A percentile compares a stretch with the other conserved stretches of the same genome.
Conservation (phyloP, 768 basidiomycete genomes). For the Russula ochroleuca region DNA sequence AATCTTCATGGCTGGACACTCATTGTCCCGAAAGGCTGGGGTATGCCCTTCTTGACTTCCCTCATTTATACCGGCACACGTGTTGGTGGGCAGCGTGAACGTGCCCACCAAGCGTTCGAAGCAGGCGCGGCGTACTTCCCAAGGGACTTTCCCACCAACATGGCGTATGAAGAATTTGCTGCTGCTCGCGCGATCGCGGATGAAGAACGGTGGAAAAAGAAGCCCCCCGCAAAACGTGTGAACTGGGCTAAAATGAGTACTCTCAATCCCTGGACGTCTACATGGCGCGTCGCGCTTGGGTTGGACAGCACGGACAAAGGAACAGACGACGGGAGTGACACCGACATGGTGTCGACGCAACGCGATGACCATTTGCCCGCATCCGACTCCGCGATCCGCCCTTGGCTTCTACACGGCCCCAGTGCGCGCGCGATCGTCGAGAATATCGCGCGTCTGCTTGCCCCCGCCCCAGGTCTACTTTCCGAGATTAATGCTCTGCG, state of each 20-base stretch:
- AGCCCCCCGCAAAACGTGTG: constrained; percentile 82
- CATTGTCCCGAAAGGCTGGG: constrained; percentile 83
- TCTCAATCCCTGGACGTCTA: constrained; percentile 66
- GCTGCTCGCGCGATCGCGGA: constrained; percentile 50
- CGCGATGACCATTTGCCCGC: constrained; percentile 37
- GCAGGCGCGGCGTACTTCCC: constrained; percentile 74
- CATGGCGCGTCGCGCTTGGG: constrained; percentile 73
- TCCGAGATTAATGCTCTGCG: constrained; percentile 58
- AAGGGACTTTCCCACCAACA: constrained; percentile 65
- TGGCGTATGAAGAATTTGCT: constrained; percentile 51
- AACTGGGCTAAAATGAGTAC: constrained; percentile 65
- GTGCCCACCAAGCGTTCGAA: constrained; percentile 77
- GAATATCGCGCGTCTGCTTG: constrained; percentile 38
- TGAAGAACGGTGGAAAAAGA: constrained; percentile 62
- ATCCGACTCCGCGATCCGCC: constrained; percentile 32
- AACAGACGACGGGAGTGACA: constrained; percentile 13
- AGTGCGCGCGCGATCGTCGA: constrained; percentile 46
- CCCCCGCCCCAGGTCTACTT: constrained; percentile 44
- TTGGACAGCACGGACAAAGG: constrained; percentile 30
- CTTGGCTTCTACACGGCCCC: constrained; percentile 71
- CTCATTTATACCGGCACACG: constrained; percentile 80
- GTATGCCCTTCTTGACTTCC: constrained; percentile 83
- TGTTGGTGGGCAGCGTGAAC: constrained; percentile 80
- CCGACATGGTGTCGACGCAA: constrained; percentile 55
- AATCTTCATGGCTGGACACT: constrained; percentile 82